Evolutionary conservation across 345 rosid species (phyloP), one percentile per base, ranked within the genome.

Genomic region (Syzygium aromaticum): DNA sequence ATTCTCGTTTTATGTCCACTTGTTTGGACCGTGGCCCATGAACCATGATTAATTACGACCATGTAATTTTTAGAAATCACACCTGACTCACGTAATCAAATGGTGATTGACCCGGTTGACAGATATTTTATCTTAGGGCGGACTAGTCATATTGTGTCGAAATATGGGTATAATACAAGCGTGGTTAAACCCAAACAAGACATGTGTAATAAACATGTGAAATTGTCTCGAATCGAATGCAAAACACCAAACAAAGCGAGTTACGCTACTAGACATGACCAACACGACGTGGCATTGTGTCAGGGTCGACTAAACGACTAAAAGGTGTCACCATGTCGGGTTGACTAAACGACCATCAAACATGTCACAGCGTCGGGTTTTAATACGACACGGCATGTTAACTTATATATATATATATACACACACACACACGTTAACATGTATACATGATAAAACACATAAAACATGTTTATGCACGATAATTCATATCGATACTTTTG

Each of bases 351-450:
- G 1, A 64, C 40, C 22, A 64, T 28, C 0, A 0, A 64, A 64
- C 22, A 30, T 30, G 40, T 5, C 1, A 0, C 3, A 6, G 0
- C 28, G 9, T 64, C 1, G 0, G 8, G 11, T 64, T 64, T 64
- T 11, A 28, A 30, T 16, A 28, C 5, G 5, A 64, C 77, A 15
- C 1, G 3, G 30, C 8, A 30, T 19, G 57, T 54, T 54, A 4
- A 17, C 56, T 54, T 6, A 8, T 2, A 3, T 38, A 38, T 38
- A 43, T 43, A 43, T 43, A 43, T 43, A 43, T 43, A 19, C 1
- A 19, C 1, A 19, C 3, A 1, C 3, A 28, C 22, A 28, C 7
- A 7, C 15, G 12, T 17, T 33, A 30, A 16, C 6, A 0, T 3
- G 0, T 21, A 30, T 8, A 17, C 9, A 2, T 6, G 1, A 33